phyloP scores from a whole-genome alignment of 2,329 filamentous ascomycete species.

The Rutstroemia sp. region DNA sequence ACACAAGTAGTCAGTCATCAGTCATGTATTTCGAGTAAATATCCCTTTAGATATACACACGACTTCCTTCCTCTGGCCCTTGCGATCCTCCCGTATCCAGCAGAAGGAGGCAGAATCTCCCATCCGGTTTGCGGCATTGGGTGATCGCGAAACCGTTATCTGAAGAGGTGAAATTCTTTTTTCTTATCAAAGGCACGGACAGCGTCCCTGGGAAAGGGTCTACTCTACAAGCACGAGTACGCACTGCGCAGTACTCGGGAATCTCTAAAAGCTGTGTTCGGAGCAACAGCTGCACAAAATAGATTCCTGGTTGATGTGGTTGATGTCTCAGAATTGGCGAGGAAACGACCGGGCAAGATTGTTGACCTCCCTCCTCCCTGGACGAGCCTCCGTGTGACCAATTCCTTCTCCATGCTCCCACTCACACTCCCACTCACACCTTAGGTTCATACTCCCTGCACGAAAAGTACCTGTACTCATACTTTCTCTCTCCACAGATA shows the following conservation, averaged over 20 bases:
- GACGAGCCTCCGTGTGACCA: conserved; percentile 1
- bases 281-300: conserved; percentile 14
- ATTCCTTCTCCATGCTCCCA: background rate
- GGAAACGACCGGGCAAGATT: background rate
- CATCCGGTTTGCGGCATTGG: too few species aligned
- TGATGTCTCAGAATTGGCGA: conserved; percentile 19
- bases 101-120: too few species aligned
- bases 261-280: background rate
- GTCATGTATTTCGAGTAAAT: background rate
- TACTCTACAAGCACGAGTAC: background rate
- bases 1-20: background rate
- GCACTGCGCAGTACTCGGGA: background rate
- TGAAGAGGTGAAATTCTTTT: background rate
- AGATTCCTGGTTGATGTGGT: conserved; percentile 4
- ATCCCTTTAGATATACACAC: too few species aligned
- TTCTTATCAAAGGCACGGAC: background rate
- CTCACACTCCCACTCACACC: too few species aligned
- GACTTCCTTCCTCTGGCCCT: too few species aligned
- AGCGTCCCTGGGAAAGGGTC: background rate
- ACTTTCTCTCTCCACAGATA: background rate
- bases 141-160: too few species aligned
- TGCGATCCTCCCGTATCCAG: too few species aligned
- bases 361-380: background rate
- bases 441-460: too few species aligned
- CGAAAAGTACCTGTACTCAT: background rate